These are phyloP conservation scores for Corynespora cassiicola DNA, from an alignment of 2,329 filamentous ascomycete genomes.

Conservation along the genomic window DNA sequence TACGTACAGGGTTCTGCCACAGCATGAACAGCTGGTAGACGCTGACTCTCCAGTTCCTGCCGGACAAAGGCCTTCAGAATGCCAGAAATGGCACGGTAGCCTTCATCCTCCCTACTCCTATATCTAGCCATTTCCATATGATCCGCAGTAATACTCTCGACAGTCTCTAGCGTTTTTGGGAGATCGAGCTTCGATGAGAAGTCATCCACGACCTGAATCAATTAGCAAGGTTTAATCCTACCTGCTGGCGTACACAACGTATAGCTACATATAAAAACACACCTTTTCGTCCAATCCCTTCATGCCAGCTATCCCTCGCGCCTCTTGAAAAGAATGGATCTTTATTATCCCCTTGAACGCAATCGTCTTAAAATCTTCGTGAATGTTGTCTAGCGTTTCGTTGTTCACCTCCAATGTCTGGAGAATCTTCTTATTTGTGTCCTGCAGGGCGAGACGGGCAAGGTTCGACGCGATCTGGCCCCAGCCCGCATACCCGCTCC, in stretches of 20 bases:
- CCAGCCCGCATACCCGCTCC: conserved; percentile 41
- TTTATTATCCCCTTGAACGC: conserved; percentile 29
- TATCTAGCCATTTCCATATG: conserved; percentile 49
- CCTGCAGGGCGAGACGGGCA: conserved; percentile 38
- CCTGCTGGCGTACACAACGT: conserved; percentile 5
- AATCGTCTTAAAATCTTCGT: conserved; percentile 42
- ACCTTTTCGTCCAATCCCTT: conserved; percentile 44
- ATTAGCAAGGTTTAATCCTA: conserved; percentile 13
- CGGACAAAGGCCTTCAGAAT: conserved; percentile 33
- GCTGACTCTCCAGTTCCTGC: conserved; percentile 10
- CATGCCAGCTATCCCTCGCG: conserved; percentile 33
- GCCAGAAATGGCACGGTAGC: conserved; percentile 36
- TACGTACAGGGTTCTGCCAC: conserved; percentile 12
- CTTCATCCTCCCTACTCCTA: conserved; percentile 30
- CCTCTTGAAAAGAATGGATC: conserved; percentile 50
- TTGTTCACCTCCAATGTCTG: conserved; percentile 39
- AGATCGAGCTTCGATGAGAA: conserved; percentile 51
- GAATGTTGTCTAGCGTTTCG: conserved; percentile 48
- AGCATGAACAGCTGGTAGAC: conserved; percentile 1
- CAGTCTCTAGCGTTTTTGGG: conserved; percentile 38
- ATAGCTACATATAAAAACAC: conserved; percentile 8
- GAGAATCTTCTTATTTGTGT: conserved; percentile 43
- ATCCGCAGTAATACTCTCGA: conserved; percentile 50
- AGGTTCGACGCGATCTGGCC: conserved; percentile 43
- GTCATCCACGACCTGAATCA: conserved; percentile 45